Percentiles rank a stretch among this genome's conserved stretches.
Conservation (phyloP, 306 rosid genomes). For the Hylodesmum podocarpum region DNA sequence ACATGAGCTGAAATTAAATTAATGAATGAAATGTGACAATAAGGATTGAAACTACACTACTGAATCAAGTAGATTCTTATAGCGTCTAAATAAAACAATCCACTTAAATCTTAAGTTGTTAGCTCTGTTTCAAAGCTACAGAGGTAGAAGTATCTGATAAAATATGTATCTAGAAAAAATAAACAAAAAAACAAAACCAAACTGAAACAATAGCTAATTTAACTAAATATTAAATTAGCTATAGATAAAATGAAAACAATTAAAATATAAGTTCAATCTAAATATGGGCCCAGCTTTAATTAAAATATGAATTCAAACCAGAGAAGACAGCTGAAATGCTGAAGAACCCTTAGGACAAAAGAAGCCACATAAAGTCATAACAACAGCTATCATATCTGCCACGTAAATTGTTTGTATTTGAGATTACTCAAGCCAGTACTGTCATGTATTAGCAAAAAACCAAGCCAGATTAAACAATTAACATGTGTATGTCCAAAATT, state of each 20-base stretch:
- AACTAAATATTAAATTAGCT: neutral
- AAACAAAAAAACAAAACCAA: too few relatives aligned
- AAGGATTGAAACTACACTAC: conserved; percentile 5
- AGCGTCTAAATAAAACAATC: neutral
- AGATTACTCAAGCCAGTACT: neutral
- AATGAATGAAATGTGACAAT: neutral
- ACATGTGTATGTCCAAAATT: neutral
- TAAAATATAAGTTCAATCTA: neutral
- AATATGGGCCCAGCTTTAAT: neutral
- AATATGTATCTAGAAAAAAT: neutral
- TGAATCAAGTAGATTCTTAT: neutral
- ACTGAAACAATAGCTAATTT: too few relatives aligned
- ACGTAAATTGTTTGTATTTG: neutral
- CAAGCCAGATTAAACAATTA: neutral
- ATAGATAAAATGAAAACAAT: neutral
- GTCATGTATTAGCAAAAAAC: neutral
- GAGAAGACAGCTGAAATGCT: neutral
- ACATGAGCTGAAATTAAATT: neutral
- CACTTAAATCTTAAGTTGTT: neutral
- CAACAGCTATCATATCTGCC: neutral
- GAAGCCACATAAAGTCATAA: neutral
- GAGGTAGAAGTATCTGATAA: neutral
- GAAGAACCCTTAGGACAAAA: neutral
- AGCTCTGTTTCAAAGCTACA: neutral
- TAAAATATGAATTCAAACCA: neutral